Evolutionary conservation across 2,329 filamentous ascomycete genomes (phyloP).

Genomic region (Sclerotinia nivalis): DNA sequence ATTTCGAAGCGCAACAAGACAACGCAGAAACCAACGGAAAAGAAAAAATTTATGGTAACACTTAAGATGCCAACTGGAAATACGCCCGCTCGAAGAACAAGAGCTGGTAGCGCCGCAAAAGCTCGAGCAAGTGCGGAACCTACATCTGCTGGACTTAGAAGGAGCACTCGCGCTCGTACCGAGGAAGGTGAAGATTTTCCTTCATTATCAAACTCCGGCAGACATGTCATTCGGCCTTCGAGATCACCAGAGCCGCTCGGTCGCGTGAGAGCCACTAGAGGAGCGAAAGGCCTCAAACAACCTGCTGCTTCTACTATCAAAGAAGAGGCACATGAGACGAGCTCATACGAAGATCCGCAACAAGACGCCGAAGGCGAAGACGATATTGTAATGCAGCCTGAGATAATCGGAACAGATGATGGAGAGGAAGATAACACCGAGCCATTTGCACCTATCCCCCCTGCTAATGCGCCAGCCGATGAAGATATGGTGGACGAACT

Average conservation of each 20-base stretch:
- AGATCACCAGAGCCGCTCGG: constrained; percentile 55
- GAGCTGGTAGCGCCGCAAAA: constrained; percentile 38
- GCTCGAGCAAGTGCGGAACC: constrained; percentile 35
- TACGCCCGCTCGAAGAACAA: constrained; percentile 32
- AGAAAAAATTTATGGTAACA: constrained; percentile 34
- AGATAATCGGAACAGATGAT: constrained; percentile 23
- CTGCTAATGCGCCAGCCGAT: constrained; percentile 25
- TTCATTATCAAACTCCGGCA: constrained; percentile 62
- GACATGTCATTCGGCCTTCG: constrained; percentile 54
- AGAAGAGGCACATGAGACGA: constrained; percentile 41
- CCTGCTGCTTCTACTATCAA: constrained; percentile 39
- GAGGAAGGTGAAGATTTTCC: constrained; percentile 57
- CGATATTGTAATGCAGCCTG: constrained; percentile 18
- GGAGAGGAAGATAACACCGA: constrained; percentile 23
- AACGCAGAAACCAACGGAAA: constrained; percentile 1
- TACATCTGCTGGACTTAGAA: constrained; percentile 35
- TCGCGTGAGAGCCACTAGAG: constrained; percentile 37
- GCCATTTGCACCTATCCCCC: not conserved
- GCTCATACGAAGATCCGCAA: constrained; percentile 37
- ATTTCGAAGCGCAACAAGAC: constrained; percentile 20
- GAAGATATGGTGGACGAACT: constrained; percentile 30
- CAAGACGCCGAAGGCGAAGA: constrained; percentile 31
- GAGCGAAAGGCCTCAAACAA: constrained; percentile 39
- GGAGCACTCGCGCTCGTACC: constrained; percentile 39
- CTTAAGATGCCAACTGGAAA: constrained; percentile 35